Evolutionary conservation across 2,329 filamentous ascomycete species (phyloP).

Genomic region (Trichoderma afroharzianum): DNA sequence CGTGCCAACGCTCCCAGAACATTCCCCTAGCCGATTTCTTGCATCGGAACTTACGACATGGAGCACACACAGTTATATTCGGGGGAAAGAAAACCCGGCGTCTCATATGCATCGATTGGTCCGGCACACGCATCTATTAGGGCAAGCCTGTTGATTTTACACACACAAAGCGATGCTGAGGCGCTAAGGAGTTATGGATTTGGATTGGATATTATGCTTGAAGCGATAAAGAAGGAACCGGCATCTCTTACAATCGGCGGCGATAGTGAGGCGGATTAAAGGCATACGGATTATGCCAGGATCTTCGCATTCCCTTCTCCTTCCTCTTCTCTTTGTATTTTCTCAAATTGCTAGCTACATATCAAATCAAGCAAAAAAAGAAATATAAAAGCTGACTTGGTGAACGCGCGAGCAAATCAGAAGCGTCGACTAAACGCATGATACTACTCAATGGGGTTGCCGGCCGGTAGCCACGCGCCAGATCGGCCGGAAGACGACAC

Average conservation of each 20-base stretch:
- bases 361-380: not conserved
- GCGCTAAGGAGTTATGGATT: conserved; percentile 7
- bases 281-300: not conserved
- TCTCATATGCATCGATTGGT: not conserved
- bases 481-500: conserved; percentile 3
- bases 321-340: not conserved
- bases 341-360: not conserved
- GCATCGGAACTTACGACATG: not conserved
- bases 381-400: not conserved
- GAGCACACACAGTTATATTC: not conserved
- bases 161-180: not conserved
- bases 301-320: not conserved
- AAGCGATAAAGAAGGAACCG: not conserved
- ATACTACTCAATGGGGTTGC: not conserved
- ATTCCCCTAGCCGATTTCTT: not conserved
- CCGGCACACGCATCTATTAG: not conserved
- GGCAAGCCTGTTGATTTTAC: not conserved
- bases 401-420: not conserved
- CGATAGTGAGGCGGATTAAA: not conserved
- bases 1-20: conserved; percentile 7
- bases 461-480: not conserved
- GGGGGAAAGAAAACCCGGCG: not conserved
- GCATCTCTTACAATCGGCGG: not conserved
- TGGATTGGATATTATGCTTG: not conserved
- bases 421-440: not conserved